These are phyloP conservation scores for Colletotrichum cuscutae DNA, from an alignment of 2,329 filamentous ascomycete genomes.

Conservation along the genomic window DNA sequence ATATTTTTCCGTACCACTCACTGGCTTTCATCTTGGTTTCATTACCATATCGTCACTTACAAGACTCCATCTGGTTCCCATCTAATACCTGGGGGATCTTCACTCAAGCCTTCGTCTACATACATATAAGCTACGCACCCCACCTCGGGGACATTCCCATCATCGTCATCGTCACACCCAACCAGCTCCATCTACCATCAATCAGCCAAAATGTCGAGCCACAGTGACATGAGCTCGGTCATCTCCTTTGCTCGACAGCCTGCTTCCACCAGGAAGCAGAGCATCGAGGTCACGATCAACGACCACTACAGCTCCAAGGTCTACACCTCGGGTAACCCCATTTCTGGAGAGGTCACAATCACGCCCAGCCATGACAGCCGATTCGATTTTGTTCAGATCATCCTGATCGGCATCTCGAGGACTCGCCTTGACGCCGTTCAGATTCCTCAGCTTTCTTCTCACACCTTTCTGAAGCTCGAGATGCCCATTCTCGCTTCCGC, in stretches of 20 bases:
- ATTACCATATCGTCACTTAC: constrained; percentile 8
- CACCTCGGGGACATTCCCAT: neutral
- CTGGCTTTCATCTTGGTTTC: neutral
- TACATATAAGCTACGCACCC: neutral
- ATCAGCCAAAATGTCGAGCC: constrained; percentile 28
- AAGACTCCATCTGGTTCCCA: constrained; percentile 9
- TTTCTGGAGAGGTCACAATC: constrained; percentile 61
- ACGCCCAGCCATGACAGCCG: constrained; percentile 54
- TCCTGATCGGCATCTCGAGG: constrained; percentile 61
- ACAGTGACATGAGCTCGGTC: constrained; percentile 36
- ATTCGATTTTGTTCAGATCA: constrained; percentile 63
- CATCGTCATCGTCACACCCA: neutral
- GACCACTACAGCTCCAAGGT: constrained; percentile 65
- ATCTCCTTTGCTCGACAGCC: constrained; percentile 39
- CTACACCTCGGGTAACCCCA: constrained; percentile 64
- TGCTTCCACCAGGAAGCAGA: constrained; percentile 40
- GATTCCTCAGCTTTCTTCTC: constrained; percentile 57
- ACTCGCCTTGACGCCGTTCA: constrained; percentile 63
- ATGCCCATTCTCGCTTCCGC: constrained; percentile 62
- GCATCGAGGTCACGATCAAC: constrained; percentile 60
- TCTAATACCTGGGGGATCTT: constrained; percentile 16
- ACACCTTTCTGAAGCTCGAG: constrained; percentile 65
- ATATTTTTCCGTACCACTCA: constrained; percentile 15
- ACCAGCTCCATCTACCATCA: neutral
- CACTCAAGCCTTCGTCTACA: constrained; percentile 8